Base-by-base conservation (phyloP, 768 basidiomycete species). In the Clitopilus passeckerianus region DNA sequence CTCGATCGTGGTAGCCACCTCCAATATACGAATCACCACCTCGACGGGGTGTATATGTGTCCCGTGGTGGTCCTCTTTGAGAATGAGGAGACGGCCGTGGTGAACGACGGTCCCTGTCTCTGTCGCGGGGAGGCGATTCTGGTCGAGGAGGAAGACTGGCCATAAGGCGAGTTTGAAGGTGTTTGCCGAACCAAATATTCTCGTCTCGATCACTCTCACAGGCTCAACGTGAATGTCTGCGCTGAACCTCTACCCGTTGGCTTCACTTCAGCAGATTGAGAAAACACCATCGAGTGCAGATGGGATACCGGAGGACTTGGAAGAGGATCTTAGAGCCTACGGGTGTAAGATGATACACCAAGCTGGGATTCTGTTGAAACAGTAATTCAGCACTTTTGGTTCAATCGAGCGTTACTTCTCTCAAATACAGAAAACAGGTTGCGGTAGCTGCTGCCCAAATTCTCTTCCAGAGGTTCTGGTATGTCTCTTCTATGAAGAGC, bases 371-470 rank as follows among this genome's bases (percentile, higher is more conserved):
- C 80, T 98, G 58, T 79, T 98, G 65, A 87, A 89, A 70, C 90
- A 96, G 96, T 97, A 67, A 66, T 89, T 67, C 23, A 16, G 9
- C 8, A 10, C n/a, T 57, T 52, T 44, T 23, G 35, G 34, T 10
- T 6, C 44, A 16, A 22, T 15, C 55, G 46, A n/a, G 22, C n/a
- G n/a, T 34, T 30, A 35, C 34, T 24, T 34, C 60, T 34, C 60
- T 60, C 34, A 46, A 63, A 43, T 43, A 63, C 71, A 92, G 90
- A 73, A 97, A 98, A 64, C 97, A 99, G 70, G 95, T 97, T 27
- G 95, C 95, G 14, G 91, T 98, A 57, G 94, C 97, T 6, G 93
- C 95, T 0, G 97, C 97, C 0, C 95, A 98, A 70, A 93, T 98
- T 33, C 76, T 99, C 1, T 96, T 95, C 70, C 97, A 99, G 63